A percentile compares a stretch with the other conserved stretches of the same genome.
Evolutionary conservation across 2,329 filamentous ascomycete genomes (phyloP).

Genomic region (Ophiosphaerella narmari): DNA sequence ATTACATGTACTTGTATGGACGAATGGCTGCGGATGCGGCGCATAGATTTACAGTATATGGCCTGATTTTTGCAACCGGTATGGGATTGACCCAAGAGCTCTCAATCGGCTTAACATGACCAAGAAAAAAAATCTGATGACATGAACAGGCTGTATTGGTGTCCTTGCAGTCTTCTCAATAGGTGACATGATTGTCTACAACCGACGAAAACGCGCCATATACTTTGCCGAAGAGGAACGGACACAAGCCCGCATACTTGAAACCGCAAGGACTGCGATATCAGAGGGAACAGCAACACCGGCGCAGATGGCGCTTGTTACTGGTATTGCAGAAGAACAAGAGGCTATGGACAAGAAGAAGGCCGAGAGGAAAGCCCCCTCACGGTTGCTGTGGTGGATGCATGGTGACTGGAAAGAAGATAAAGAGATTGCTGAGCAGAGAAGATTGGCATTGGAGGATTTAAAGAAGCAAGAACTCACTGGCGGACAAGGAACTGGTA

Average conservation of each 20-base stretch:
- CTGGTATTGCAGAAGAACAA: slow-evolving; percentile 66
- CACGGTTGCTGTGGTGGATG: slow-evolving; percentile 41
- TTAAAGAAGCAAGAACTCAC: slow-evolving; percentile 34
- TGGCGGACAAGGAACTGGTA: slow-evolving; percentile 21
- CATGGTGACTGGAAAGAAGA: slow-evolving; percentile 47
- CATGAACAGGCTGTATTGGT: slow-evolving; percentile 58
- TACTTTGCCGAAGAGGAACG: slow-evolving; percentile 61
- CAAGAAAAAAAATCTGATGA: slow-evolving; percentile 10
- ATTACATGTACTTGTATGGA: slow-evolving; percentile 49
- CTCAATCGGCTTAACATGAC: neutral
- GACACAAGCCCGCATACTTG: slow-evolving; percentile 49
- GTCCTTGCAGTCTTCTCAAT: slow-evolving; percentile 67
- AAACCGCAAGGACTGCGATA: slow-evolving; percentile 51
- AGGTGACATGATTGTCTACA: slow-evolving; percentile 69
- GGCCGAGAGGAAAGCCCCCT: slow-evolving; percentile 36
- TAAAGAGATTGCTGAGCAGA: slow-evolving; percentile 40
- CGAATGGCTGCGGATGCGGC: slow-evolving; percentile 60
- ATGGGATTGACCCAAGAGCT: slow-evolving; percentile 23
- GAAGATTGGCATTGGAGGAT: slow-evolving; percentile 37
- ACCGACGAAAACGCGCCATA: slow-evolving; percentile 66
- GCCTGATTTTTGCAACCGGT: slow-evolving; percentile 66
- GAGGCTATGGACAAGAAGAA: slow-evolving; percentile 51
- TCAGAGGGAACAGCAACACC: slow-evolving; percentile 52
- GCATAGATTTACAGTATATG: slow-evolving; percentile 64
- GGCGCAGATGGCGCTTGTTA: slow-evolving; percentile 57